Evolutionary conservation across 805 yeast species (phyloP), one percentile per base, ranked within the genome.

Genomic region (Lipomyces spencermartinsiae): DNA sequence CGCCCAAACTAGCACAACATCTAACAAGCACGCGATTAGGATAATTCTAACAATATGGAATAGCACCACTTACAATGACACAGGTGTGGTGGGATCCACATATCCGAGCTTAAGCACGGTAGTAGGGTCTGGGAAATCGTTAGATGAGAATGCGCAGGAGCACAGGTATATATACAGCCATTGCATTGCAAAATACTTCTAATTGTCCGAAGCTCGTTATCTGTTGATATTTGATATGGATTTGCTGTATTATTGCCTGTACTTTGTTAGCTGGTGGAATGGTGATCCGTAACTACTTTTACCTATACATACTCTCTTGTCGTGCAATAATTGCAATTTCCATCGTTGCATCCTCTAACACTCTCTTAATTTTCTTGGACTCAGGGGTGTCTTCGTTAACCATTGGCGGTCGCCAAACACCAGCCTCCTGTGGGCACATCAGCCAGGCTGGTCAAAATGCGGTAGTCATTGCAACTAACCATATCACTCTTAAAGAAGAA

Each of bases 1-100:
- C 81, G 1, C 89, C 86, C 4, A 88, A 75, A 33, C 80, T 76
- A 8, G 85, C 83, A 69, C 81, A 83, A 65, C 78, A 76, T 16
- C 75, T 75, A 62, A 29, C 59, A 14, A 19, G 35, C 10, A 43
- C 6, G n/a, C 25, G 6, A n/a, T 33, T 54, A 33, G 35, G 58
- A 29, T 54, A n/a, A 12, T 14, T 1, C 16, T n/a, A 43, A n/a
- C 22, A 43, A 19, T 16, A 43, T 43, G 49, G n/a, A 19, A 33
- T n/a, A 19, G 49, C 10, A 8, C 49, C 6, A 37, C 66, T 14
- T 53, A 66, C 67, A 68, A 51, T 9, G 71, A 54, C 14, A 62
- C 35, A 14, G 69, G 54, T 33, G 54, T 59, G 1, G 66, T 53
- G 2, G 65, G 70, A 10, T 68, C 71, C 12, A 65, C 19, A 22